Percentiles rank a stretch among this genome's conserved stretches.
These are phyloP conservation scores for Axilococcus clingmanii DNA, from an alignment of 139 green algal species.

Conservation along the genomic window DNA sequence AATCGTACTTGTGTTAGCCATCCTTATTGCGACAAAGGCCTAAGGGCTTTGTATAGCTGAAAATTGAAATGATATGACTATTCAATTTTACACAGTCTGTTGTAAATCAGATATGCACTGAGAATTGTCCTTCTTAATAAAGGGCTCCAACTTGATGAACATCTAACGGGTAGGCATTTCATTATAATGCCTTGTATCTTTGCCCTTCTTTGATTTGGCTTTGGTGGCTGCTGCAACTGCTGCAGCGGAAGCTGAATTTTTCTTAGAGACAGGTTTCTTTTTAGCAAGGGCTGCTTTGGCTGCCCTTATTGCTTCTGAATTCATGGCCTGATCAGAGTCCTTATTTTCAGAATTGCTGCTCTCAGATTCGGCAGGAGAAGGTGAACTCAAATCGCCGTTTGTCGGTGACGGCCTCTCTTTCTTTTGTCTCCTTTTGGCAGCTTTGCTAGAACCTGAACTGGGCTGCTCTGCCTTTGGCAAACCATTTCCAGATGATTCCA, in stretches of 20 bases:
- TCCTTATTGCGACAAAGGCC: too few relatives aligned
- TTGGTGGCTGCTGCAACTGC: constrained; percentile 19
- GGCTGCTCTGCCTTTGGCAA: neutral
- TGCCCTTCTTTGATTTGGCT: constrained; percentile 20
- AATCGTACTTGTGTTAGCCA: too few relatives aligned
- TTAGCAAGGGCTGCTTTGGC: constrained; percentile 26
- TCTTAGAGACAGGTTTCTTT: constrained; percentile 12
- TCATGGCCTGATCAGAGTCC: neutral
- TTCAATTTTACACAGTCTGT: too few relatives aligned
- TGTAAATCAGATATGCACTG: too few relatives aligned
- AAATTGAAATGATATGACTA: too few relatives aligned
- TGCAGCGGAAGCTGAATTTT: constrained; percentile 5
- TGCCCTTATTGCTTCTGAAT: constrained; percentile 8
- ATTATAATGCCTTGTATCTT: constrained; percentile 27
- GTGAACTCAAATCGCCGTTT: constrained; percentile 1
- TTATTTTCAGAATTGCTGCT: neutral
- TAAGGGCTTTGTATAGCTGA: too few relatives aligned
- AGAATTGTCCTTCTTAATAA: too few relatives aligned
- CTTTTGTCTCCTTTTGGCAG: constrained; percentile 29
- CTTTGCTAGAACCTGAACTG: constrained; percentile 4
- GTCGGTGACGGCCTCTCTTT: constrained; percentile 5
- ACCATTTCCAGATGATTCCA: constrained; percentile 14
- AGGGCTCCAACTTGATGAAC: too few relatives aligned
- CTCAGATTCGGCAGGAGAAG: neutral
- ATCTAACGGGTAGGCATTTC: constrained; percentile 24